Evolutionary conservation across 768 basidiomycete genomes (phyloP).

Genomic region (Trametes meyenii): DNA sequence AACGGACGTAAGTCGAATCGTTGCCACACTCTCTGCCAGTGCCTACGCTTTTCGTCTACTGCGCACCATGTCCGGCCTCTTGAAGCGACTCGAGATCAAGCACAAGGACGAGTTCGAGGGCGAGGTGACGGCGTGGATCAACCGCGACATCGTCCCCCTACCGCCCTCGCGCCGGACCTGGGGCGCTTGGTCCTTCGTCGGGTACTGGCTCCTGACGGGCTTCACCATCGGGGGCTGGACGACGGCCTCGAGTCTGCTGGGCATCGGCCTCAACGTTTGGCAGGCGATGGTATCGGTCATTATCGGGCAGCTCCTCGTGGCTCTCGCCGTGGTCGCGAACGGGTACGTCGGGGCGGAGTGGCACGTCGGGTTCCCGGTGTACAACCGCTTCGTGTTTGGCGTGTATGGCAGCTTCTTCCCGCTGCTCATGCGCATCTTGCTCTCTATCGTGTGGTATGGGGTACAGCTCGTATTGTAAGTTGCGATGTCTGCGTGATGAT

Average conservation of each 20-base stretch:
- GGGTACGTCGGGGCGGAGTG: conserved; percentile 26
- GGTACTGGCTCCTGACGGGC: conserved; percentile 26
- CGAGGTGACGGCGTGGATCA: conserved; percentile 23
- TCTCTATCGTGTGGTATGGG: conserved; percentile 28
- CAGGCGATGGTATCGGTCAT: conserved; percentile 25
- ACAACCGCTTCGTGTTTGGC: conserved; percentile 25
- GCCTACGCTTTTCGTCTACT: neutral
- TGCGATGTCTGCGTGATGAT: too few species aligned
- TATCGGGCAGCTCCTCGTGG: conserved; percentile 22
- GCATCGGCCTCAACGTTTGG: conserved; percentile 24
- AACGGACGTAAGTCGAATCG: too few species aligned
- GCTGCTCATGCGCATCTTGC: conserved; percentile 24
- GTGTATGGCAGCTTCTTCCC: conserved; percentile 27
- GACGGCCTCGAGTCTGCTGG: conserved; percentile 25
- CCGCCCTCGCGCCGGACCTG: conserved; percentile 28
- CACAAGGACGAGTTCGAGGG: conserved; percentile 11
- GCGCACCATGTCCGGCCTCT: neutral
- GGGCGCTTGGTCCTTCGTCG: conserved; percentile 26
- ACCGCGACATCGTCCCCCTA: conserved; percentile 28
- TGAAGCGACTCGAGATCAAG: conserved; percentile 21
- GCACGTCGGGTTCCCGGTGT: conserved; percentile 26
- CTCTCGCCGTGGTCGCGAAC: conserved; percentile 19
- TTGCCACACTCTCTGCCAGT: too few species aligned
- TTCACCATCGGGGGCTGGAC: conserved; percentile 27
- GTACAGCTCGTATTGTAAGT: conserved; percentile 25